Base-by-base conservation (phyloP, 805 yeast species). In the Wickerhamiella brachini region DNA sequence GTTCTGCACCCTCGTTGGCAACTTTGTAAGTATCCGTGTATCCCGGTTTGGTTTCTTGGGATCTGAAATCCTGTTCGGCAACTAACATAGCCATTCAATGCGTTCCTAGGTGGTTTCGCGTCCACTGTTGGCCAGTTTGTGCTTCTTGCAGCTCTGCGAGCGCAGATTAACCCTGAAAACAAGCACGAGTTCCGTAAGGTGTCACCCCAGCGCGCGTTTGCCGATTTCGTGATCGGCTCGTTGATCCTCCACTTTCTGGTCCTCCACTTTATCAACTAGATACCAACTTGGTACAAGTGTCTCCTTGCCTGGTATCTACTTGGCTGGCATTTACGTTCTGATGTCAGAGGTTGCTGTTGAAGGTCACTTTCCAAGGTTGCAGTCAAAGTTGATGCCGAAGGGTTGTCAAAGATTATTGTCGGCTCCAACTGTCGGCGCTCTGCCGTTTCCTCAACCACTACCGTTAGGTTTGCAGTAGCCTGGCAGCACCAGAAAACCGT, bases 51-150 rank as follows among this genome's bases (percentile, higher is more conserved):
- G n/a, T n/a, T n/a, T n/a, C n/a, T n/a, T n/a, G n/a, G n/a, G n/a
- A n/a, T n/a, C n/a, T n/a, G n/a, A n/a, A n/a, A n/a, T n/a, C 26
- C 26, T 24, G 26, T 5, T 24, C 26, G 8, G 26, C n/a, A 24
- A 15, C 37, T 41, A 46, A 38, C 20, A 29, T 48, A 68, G 76
- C 99, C 99, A 17, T 93, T 93, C 76, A 93, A 93, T 68, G 97
- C 96, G 22, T 93, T 93, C 64, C 74, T 93, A 53, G 90, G 95
- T 20, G 97, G 97, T 1, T 93, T 93, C 64, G 77, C 83, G 51
- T 72, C 87, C 21, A 85, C 97, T 45, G 97, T 93, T 48, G 97
- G 95, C 13, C 97, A 93, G 67, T 93, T 93, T 65, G 97, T 93
- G 23, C 75, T 93, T 56, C 79, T 94, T 12, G 72, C 70, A n/a